Conservation (phyloP, 345 rosid genomes). For the Eucalyptus marginata region DNA sequence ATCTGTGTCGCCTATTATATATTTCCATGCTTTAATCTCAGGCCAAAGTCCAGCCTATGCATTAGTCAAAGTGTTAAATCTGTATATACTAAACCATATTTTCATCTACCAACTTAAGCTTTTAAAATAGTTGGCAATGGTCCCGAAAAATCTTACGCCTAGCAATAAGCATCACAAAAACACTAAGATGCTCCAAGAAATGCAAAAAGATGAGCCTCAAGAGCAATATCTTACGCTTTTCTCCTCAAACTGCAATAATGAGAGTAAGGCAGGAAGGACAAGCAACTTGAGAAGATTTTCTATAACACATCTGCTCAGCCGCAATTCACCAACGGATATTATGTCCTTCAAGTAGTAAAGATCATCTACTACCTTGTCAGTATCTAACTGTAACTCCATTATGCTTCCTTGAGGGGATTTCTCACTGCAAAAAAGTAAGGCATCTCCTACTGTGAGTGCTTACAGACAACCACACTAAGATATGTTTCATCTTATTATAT, state of each 20-base stretch:
- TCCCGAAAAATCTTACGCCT: not conserved
- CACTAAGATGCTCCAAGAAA: not conserved
- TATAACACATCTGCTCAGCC: constrained; percentile 27
- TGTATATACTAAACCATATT: not conserved
- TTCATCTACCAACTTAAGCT: not conserved
- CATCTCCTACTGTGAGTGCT: not conserved
- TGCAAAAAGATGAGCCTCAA: not conserved
- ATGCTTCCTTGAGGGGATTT: constrained; percentile 5
- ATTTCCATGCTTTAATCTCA: not conserved
- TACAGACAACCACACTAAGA: not conserved
- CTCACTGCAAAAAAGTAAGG: constrained; percentile 25
- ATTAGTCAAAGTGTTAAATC: not conserved
- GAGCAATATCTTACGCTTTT: constrained; percentile 29
- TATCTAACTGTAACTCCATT: constrained; percentile 19
- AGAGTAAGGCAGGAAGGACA: constrained; percentile 37
- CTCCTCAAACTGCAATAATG: constrained; percentile 20
- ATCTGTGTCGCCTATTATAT: not conserved
- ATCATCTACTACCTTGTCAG: constrained; percentile 53
- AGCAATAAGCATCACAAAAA: not conserved
- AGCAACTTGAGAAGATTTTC: constrained; percentile 34
- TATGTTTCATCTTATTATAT: not conserved
- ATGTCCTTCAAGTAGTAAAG: constrained; percentile 61
- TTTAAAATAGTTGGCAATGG: not conserved
- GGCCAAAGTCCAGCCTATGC: not conserved
- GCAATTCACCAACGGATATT: constrained; percentile 30